phyloP scores from a whole-genome alignment of 2,329 filamentous ascomycete species.

The Raffaelea arxii region DNA sequence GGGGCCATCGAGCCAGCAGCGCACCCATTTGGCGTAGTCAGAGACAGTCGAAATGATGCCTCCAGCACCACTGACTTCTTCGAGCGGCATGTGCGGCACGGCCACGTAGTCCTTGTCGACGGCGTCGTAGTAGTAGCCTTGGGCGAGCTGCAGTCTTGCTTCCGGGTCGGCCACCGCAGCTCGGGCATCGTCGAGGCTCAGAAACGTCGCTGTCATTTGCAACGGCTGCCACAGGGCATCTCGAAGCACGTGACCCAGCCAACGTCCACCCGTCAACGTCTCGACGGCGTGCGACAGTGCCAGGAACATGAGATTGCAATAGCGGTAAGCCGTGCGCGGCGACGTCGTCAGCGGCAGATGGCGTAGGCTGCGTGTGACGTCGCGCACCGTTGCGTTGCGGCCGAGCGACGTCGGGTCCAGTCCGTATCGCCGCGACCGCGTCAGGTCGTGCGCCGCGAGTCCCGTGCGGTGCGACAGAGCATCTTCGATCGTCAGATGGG shows the following conservation, averaged over 20 bases:
- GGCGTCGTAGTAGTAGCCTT: slow-evolving; percentile 27
- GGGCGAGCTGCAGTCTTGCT: slow-evolving; percentile 30
- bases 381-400: slow-evolving; percentile 21
- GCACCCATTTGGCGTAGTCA: slow-evolving; percentile 43
- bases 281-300: slow-evolving; percentile 35
- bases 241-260: slow-evolving; percentile 28
- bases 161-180: slow-evolving; percentile 15
- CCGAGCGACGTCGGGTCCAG: slow-evolving; percentile 19
- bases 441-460: slow-evolving; percentile 31
- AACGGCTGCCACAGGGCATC: slow-evolving; percentile 32
- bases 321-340: slow-evolving; percentile 33
- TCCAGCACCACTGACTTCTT: slow-evolving; percentile 29
- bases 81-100: slow-evolving; percentile 18
- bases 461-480: slow-evolving; percentile 41
- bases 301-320: slow-evolving; percentile 44
- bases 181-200: slow-evolving; percentile 21
- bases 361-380: slow-evolving; percentile 29
- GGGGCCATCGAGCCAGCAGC: slow-evolving; percentile 31
- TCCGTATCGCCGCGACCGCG: slow-evolving; percentile 19
- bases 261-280: slow-evolving; percentile 22
- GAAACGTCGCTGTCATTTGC: slow-evolving; percentile 31
- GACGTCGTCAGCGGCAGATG: slow-evolving; percentile 29
- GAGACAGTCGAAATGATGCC: slow-evolving; percentile 33
- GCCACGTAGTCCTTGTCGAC: slow-evolving; percentile 10
- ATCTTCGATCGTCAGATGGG: slow-evolving; percentile 42